Conservation (phyloP, 257 asterid species). For the Scutellaria barbata region DNA sequence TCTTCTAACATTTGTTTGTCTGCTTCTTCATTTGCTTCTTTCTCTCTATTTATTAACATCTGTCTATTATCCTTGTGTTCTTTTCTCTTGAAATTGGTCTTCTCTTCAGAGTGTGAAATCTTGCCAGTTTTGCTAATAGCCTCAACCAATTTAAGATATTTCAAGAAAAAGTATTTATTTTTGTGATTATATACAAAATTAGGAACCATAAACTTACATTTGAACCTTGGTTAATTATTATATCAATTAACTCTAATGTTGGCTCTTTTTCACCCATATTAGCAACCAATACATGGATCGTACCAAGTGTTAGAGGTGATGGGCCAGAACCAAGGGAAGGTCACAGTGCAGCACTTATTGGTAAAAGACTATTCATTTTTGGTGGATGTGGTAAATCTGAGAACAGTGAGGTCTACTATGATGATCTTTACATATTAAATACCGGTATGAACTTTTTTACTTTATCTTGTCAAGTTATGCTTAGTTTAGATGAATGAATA, state of each 20-base stretch:
- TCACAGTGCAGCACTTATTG: constrained; percentile 95
- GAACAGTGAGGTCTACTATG: constrained; percentile 74
- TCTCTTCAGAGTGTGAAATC: neutral
- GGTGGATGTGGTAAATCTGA: constrained; percentile 93
- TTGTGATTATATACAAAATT: constrained; percentile 20
- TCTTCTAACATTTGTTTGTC: neutral
- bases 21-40: neutral
- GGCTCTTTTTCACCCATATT: constrained; percentile 31
- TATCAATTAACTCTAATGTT: constrained; percentile 20
- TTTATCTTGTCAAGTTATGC: constrained; percentile 1
- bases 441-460: constrained; percentile 59
- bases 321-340: constrained; percentile 98
- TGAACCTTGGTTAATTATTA: constrained; percentile 6
- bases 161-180: neutral
- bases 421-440: constrained; percentile 85
- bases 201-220: constrained; percentile 16
- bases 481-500: constrained; percentile 7
- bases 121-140: constrained; percentile 10
- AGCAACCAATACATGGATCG: constrained; percentile 85
- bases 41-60: neutral
- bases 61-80: neutral
- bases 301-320: constrained; percentile 83
- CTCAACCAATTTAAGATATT: constrained; percentile 10
- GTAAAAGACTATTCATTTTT: constrained; percentile 87
- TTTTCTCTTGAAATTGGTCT: constrained; percentile 19